These are phyloP conservation scores for Cucumis melo DNA, from an alignment of 306 rosid species.

Conservation along the genomic window DNA sequence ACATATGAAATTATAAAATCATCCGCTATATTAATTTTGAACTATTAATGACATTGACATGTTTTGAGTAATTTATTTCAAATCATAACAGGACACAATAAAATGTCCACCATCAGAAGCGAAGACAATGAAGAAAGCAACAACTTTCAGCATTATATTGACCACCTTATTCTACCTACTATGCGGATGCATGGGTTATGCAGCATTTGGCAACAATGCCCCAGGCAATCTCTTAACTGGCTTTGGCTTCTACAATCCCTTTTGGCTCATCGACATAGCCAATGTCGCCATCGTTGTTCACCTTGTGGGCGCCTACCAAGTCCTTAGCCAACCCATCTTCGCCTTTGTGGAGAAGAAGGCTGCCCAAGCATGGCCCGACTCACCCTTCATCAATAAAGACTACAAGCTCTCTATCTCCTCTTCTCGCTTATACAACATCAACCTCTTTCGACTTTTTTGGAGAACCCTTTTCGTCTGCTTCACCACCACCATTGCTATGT, in stretches of 20 bases:
- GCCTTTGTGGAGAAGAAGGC: background rate
- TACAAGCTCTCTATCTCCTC: conserved; percentile 12
- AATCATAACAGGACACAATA: background rate
- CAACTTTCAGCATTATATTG: conserved; percentile 26
- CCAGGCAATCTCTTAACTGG: conserved; percentile 73
- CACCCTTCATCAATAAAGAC: conserved; percentile 25
- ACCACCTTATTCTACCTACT: conserved; percentile 55
- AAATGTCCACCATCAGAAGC: conserved; percentile 7
- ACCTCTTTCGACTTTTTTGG: conserved; percentile 25
- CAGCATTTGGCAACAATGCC: conserved; percentile 58
- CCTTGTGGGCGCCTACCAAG: conserved; percentile 84
- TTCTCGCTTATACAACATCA: conserved; percentile 24
- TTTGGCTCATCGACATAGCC: conserved; percentile 63
- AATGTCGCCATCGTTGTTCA: conserved; percentile 60
- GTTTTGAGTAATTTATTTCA: too few relatives aligned
- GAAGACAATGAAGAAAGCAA: conserved; percentile 35
- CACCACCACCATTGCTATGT: conserved; percentile 16
- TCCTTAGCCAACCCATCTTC: conserved; percentile 7
- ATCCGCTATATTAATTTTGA: too few relatives aligned
- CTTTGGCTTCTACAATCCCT: conserved; percentile 29
- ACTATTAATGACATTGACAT: too few relatives aligned
- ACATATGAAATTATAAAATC: too few relatives aligned
- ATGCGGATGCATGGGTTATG: conserved; percentile 63
- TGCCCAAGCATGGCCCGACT: conserved; percentile 22
- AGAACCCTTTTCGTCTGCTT: conserved; percentile 29